Conservation (phyloP, 306 rosid genomes). For the Fragaria nilgerrensis region DNA sequence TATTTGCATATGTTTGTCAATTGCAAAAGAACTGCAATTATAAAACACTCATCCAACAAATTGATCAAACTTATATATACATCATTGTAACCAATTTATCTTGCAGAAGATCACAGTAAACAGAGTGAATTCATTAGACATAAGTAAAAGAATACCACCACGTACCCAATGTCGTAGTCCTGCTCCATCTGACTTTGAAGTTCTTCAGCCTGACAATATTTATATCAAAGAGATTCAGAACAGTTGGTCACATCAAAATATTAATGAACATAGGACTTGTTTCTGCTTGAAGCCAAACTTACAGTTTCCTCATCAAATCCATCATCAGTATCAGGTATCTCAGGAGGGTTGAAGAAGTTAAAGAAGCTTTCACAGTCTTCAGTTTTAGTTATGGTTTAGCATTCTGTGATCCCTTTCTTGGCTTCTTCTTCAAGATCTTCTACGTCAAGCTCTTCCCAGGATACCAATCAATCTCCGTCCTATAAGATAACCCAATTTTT, state of each 20-base stretch:
- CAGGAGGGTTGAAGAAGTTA: slow-evolving; percentile 73
- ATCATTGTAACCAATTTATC: neutral
- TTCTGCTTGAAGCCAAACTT: slow-evolving; percentile 18
- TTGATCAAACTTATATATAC: neutral
- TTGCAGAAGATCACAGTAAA: neutral
- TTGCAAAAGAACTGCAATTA: neutral
- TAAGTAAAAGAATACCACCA: neutral
- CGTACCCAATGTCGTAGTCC: slow-evolving; percentile 79
- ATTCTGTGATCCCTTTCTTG: slow-evolving; percentile 72
- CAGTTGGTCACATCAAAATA: neutral
- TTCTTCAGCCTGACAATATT: slow-evolving; percentile 59
- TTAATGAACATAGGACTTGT: neutral
- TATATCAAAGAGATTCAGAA: neutral
- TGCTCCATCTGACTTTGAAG: slow-evolving; percentile 70
- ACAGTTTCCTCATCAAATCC: slow-evolving; percentile 71
- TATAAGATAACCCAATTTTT: slow-evolving; percentile 24
- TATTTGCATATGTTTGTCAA: slow-evolving; percentile 4
- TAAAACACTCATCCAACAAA: neutral
- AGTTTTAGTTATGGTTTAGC: slow-evolving; percentile 71
- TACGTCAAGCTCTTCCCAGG: slow-evolving; percentile 77
- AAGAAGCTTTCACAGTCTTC: slow-evolving; percentile 84
- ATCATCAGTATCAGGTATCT: slow-evolving; percentile 80
- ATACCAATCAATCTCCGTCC: slow-evolving; percentile 83
- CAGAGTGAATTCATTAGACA: neutral
- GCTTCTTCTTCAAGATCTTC: slow-evolving; percentile 79